Evolutionary conservation across 2,329 filamentous ascomycete genomes (phyloP).

Genomic region (Ophiostoma triangulosporum): DNA sequence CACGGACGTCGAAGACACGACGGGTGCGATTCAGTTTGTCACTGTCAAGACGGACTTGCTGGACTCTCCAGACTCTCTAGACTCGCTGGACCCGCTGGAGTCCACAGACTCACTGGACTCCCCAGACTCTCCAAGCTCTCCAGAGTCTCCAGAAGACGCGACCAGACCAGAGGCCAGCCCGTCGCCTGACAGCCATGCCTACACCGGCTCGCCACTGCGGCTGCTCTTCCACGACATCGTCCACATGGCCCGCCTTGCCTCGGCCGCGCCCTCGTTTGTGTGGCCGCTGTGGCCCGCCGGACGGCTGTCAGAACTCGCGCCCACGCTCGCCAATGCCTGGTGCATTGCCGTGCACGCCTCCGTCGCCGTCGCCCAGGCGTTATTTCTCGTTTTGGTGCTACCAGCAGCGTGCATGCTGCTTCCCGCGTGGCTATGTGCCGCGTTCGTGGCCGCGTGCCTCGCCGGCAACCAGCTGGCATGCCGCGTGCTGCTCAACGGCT

Average conservation of each 20-base stretch:
- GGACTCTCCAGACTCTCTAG: no score
- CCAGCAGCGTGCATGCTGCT: slow-evolving; percentile 32
- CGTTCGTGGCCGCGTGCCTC: slow-evolving; percentile 30
- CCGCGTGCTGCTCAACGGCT: slow-evolving; percentile 35
- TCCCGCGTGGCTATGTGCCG: slow-evolving; percentile 33
- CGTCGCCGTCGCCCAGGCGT: slow-evolving; percentile 44
- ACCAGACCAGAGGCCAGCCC: background rate
- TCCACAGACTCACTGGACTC: no score
- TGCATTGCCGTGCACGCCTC: slow-evolving; percentile 44
- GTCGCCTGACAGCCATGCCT: slow-evolving; percentile 19
- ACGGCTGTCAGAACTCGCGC: slow-evolving; percentile 50
- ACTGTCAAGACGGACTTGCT: background rate
- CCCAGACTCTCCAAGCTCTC: no score
- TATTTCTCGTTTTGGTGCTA: slow-evolving; percentile 50
- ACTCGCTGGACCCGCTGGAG: no score
- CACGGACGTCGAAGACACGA: background rate
- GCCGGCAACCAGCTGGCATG: slow-evolving; percentile 38
- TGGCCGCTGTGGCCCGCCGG: slow-evolving; percentile 41
- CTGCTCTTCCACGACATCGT: slow-evolving; percentile 39
- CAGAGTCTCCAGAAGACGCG: no score
- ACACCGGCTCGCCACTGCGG: slow-evolving; percentile 41
- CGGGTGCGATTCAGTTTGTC: background rate
- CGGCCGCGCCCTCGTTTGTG: slow-evolving; percentile 48
- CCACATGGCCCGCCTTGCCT: slow-evolving; percentile 40
- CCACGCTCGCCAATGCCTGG: slow-evolving; percentile 40